These are phyloP conservation scores for Thalassiosira hispida DNA, from an alignment of 352 stramenopile species.

Conservation along the genomic window DNA sequence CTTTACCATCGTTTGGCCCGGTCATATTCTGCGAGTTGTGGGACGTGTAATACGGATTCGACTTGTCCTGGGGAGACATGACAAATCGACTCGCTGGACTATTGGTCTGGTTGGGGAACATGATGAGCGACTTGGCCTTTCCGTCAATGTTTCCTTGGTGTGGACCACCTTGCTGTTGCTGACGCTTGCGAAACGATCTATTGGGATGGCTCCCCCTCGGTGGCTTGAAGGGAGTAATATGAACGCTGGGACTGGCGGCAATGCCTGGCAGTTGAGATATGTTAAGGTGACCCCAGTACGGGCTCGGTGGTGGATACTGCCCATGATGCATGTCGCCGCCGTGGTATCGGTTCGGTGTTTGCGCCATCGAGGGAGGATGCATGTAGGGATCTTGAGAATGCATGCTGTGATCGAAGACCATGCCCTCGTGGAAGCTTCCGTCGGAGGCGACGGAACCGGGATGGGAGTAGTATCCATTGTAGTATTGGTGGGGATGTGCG, in stretches of 20 bases:
- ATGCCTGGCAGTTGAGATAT: slow-evolving; percentile 58
- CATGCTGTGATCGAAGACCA: slow-evolving; percentile 40
- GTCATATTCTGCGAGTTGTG: slow-evolving; percentile 16
- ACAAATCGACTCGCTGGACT: slow-evolving; percentile 56
- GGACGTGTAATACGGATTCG: slow-evolving; percentile 45
- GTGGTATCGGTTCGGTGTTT: slow-evolving; percentile 43
- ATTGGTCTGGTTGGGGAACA: slow-evolving; percentile 59
- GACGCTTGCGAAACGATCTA: slow-evolving; percentile 35
- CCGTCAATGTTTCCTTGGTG: slow-evolving; percentile 40
- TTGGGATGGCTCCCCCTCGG: slow-evolving; percentile 30
- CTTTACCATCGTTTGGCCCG: slow-evolving; percentile 9
- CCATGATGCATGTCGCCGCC: slow-evolving; percentile 12
- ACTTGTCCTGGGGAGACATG: slow-evolving; percentile 57
- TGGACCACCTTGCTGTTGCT: slow-evolving; percentile 13
- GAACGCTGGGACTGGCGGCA: slow-evolving; percentile 33
- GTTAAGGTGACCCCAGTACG: slow-evolving; percentile 58
- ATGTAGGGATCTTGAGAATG: slow-evolving; percentile 36
- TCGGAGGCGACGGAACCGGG: no score
- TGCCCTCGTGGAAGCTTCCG: slow-evolving; percentile 40
- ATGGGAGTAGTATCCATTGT: slow-evolving; percentile 34
- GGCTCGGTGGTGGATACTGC: slow-evolving; percentile 37
- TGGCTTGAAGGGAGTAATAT: slow-evolving; percentile 40
- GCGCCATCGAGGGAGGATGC: slow-evolving; percentile 7
- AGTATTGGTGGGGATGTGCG: slow-evolving; percentile 24
- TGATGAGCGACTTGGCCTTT: slow-evolving; percentile 55